phyloP scores from a whole-genome alignment of 2,329 filamentous ascomycete genomes.

The Conoideocrella luteorostrata region DNA sequence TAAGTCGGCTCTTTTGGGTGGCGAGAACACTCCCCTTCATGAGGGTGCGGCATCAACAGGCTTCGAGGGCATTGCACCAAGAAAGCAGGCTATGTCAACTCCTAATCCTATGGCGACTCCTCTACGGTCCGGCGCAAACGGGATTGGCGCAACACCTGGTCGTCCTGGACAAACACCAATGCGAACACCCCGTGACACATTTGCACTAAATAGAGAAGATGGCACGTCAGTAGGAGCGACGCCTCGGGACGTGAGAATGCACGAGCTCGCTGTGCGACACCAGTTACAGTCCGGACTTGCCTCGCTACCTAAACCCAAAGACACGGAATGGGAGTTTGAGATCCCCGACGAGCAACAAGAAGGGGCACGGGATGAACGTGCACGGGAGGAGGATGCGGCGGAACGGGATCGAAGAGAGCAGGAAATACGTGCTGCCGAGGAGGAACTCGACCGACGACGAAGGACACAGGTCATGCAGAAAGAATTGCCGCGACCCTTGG shows the following conservation, averaged over 20 bases:
- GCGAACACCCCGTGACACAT: constrained; percentile 80
- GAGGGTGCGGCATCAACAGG: constrained; percentile 79
- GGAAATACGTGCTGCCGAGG: constrained; percentile 62
- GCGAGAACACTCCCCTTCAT: constrained; percentile 84
- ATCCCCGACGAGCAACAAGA: constrained; percentile 77
- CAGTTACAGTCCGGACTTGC: constrained; percentile 69
- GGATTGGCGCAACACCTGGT: constrained; percentile 60
- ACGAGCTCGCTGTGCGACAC: constrained; percentile 61
- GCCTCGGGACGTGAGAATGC: constrained; percentile 66
- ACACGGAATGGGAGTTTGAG: constrained; percentile 90
- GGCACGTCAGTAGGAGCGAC: constrained; percentile 66
- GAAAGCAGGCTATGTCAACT: constrained; percentile 76
- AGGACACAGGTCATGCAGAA: constrained; percentile 90
- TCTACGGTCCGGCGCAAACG: constrained; percentile 57
- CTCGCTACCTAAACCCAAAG: constrained; percentile 83
- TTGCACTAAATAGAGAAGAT: constrained; percentile 72
- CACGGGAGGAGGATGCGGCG: constrained; percentile 54
- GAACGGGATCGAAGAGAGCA: constrained; percentile 74
- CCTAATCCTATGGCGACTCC: constrained; percentile 95
- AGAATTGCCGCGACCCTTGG: constrained; percentile 68
- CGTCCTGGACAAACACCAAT: constrained; percentile 74
- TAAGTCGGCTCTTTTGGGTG: constrained; percentile 85
- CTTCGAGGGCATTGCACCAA: constrained; percentile 77
- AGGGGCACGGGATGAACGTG: constrained; percentile 33
- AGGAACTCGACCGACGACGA: constrained; percentile 73